Base-by-base conservation (phyloP, 768 basidiomycete genomes). In the Termitomyces sp. region DNA sequence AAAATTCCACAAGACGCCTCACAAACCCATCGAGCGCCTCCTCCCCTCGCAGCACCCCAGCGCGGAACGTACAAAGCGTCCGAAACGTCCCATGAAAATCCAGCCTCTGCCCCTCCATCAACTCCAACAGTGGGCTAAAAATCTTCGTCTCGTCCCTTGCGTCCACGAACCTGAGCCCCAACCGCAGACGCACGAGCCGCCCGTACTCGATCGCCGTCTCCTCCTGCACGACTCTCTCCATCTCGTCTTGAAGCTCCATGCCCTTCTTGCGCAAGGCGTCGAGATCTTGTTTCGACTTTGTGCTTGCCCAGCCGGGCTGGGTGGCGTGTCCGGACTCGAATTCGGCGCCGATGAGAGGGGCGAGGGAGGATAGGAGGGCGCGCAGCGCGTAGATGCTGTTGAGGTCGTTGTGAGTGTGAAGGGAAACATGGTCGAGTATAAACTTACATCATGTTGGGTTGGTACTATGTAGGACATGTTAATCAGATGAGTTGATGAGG, bases 11-110 rank as follows among this genome's bases (percentile, higher is more conserved):
- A n/a, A 86, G 64, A 3, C 67, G 67, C 5, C 67, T 65, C 38
- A 85, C 67, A 57, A 81, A 82, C 6, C 48, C 62, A 33, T 78
- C 75, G 11, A 83, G 62, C 19, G 66, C 65, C 15, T 56, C 47
- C 12, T 47, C 45, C 40, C 40, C 53, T 12, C 30, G 23, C 12
- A 54, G 38, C 19, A 40, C 1, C 10, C 37, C 5, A 37, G 15
- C 80, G 15, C 73, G 74, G 79, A 96, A 94, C 42, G 69, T 71
- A 2, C 77, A 74, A 9, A 99, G 75, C 3, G 69, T 74, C 26
- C 96, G 84, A 79, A 98, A 92, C 3, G 93, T 87, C 14, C 81
- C 78, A 65, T 94, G 86, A 72, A 94, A 96, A 71, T 98, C 97
- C n/a, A 98, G 77, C 50, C 76, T 74, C 60, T 94, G 82, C 1